phyloP scores from a whole-genome alignment of 2,329 filamentous ascomycete species.

The Trichoderma koningiopsis region DNA sequence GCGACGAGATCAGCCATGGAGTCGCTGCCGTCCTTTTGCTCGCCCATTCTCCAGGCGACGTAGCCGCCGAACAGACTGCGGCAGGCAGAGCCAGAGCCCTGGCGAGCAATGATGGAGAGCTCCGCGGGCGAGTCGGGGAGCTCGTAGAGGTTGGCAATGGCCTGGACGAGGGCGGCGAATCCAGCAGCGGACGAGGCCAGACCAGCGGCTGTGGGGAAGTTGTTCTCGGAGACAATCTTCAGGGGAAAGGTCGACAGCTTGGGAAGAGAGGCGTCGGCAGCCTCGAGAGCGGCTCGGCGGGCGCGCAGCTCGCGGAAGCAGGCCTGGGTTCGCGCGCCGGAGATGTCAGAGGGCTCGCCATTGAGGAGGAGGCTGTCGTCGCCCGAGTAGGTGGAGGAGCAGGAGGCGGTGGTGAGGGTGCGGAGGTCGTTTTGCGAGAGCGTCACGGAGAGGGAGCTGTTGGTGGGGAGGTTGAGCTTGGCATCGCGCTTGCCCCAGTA shows the following conservation, averaged over 20 bases:
- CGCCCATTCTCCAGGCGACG: constrained; percentile 88
- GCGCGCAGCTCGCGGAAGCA: constrained; percentile 85
- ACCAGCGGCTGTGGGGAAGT: constrained; percentile 96
- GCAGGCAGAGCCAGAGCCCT: constrained; percentile 94
- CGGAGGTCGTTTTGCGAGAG: constrained; percentile 92
- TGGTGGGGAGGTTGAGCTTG: constrained; percentile 93
- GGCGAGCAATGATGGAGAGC: constrained; percentile 84
- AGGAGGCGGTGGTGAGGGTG: constrained; percentile 93
- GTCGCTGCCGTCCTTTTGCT: constrained; percentile 76
- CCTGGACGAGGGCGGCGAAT: constrained; percentile 73
- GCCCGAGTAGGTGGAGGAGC: constrained; percentile 69
- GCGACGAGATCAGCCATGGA: constrained; percentile 87
- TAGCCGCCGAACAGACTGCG: constrained; percentile 93
- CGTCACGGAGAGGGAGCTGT: constrained; percentile 95
- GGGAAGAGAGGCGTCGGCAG: constrained; percentile 70
- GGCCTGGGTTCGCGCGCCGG: constrained; percentile 86
- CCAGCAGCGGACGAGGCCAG: constrained; percentile 73
- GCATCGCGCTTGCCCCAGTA: constrained; percentile 98
- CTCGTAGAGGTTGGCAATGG: constrained; percentile 89
- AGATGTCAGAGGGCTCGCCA: constrained; percentile 77
- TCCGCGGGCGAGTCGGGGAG: constrained; percentile 79
- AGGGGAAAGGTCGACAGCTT: constrained; percentile 77
- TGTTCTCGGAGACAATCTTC: constrained; percentile 92
- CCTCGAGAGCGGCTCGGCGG: constrained; percentile 76
- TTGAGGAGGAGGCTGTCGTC: constrained; percentile 81